Percentiles rank a stretch among this genome's conserved stretches.
Conservation (phyloP, 257 asterid species). For the Sherardia arvensis region DNA sequence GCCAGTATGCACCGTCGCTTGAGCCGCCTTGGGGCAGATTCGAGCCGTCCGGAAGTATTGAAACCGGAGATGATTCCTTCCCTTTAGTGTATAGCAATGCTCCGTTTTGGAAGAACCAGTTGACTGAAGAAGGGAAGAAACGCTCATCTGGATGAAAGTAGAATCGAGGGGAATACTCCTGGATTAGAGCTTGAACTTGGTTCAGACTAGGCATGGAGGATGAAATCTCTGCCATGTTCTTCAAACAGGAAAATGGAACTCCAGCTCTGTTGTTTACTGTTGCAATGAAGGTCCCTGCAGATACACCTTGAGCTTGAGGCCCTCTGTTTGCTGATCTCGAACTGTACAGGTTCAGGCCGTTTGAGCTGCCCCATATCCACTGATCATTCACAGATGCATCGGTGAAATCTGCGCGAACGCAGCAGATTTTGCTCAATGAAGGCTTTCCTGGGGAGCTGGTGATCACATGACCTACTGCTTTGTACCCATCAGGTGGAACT, state of each 20-base stretch:
- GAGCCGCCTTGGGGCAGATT: neutral
- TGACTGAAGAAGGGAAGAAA: slow-evolving; percentile 26
- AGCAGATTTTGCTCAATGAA: slow-evolving; percentile 7
- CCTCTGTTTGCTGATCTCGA: slow-evolving; percentile 22
- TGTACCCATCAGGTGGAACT: slow-evolving; percentile 7
- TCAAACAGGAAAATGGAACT: slow-evolving; percentile 15
- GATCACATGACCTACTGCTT: slow-evolving; percentile 15
- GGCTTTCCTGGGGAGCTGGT: slow-evolving; percentile 11
- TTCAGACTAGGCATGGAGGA: slow-evolving; percentile 22
- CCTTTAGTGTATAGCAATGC: slow-evolving; percentile 11
- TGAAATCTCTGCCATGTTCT: slow-evolving; percentile 15
- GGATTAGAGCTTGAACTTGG: slow-evolving; percentile 24
- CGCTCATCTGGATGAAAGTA: slow-evolving; percentile 24
- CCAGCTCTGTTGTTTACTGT: slow-evolving; percentile 1
- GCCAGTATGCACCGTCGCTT: slow-evolving; percentile 13
- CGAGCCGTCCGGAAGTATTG: neutral
- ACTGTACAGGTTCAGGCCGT: slow-evolving; percentile 19
- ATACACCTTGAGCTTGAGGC: slow-evolving; percentile 12
- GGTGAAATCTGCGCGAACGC: slow-evolving; percentile 13
- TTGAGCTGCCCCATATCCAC: slow-evolving; percentile 15
- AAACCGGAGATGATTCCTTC: neutral
- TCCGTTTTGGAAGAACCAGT: slow-evolving; percentile 28
- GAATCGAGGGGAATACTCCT: slow-evolving; percentile 25
- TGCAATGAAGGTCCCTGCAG: slow-evolving; percentile 1
- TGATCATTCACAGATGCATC: slow-evolving; percentile 5